phyloP scores from a whole-genome alignment of 441 rosid species.

The Gossypium gossypioides region DNA sequence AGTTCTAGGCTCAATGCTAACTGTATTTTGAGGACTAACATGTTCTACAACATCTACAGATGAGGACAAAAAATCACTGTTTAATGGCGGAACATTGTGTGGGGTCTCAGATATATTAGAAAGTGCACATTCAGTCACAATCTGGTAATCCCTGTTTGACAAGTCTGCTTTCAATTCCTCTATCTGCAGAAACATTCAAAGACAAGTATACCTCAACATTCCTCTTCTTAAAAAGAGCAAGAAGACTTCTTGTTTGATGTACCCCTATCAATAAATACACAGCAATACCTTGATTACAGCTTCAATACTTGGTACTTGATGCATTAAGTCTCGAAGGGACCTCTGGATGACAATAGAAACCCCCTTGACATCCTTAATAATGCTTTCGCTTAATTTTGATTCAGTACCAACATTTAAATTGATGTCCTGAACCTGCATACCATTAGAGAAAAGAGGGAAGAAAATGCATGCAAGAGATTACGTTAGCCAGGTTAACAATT shows the following conservation, averaged over 20 bases:
- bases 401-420: constrained; percentile 87
- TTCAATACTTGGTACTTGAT: constrained; percentile 70
- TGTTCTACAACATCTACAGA: constrained; percentile 39
- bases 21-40: constrained; percentile 33
- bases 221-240: constrained; percentile 3
- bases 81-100: constrained; percentile 50
- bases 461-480: neutral
- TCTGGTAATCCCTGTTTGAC: constrained; percentile 78
- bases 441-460: neutral
- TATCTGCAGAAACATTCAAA: constrained; percentile 49
- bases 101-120: constrained; percentile 84
- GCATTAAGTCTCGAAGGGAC: constrained; percentile 85
- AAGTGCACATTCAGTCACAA: constrained; percentile 79
- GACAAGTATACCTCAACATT: constrained; percentile 13
- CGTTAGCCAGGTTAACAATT: constrained; percentile 6
- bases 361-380: constrained; percentile 85
- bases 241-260: neutral
- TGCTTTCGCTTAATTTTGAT: constrained; percentile 75
- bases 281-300: constrained; percentile 57
- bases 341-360: constrained; percentile 71
- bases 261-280: constrained; percentile 9
- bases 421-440: constrained; percentile 74
- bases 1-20: constrained; percentile 25
- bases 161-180: constrained; percentile 76
- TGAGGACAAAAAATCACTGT: constrained; percentile 30